A percentile compares a stretch with the other conserved stretches of the same genome.
These are phyloP conservation scores for Globisporangium sylvaticum DNA, from an alignment of 352 stramenopile genomes.

Conservation along the genomic window DNA sequence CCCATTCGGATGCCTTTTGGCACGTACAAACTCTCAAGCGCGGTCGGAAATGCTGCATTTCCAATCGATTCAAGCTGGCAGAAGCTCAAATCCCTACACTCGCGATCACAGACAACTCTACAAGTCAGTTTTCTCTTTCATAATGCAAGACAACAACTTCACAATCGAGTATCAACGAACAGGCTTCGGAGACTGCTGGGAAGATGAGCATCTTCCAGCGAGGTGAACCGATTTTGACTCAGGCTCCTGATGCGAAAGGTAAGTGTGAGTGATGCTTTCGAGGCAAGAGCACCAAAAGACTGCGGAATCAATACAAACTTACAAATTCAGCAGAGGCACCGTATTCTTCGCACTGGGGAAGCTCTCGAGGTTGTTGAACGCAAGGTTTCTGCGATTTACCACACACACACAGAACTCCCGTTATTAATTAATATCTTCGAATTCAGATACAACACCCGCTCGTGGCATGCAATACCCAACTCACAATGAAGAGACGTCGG, in stretches of 20 bases:
- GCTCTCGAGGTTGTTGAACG: conserved; percentile 13
- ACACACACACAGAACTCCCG: background rate
- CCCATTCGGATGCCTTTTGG: background rate
- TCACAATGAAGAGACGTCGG: background rate
- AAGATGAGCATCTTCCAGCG: background rate
- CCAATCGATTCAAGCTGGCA: background rate
- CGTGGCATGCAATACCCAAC: background rate
- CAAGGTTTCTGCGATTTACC: conserved; percentile 7
- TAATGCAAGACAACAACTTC: background rate
- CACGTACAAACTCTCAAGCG: conserved; percentile 1
- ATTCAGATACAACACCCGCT: too few species aligned
- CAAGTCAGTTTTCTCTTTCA: background rate
- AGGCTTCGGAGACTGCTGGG: background rate
- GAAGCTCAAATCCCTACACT: background rate
- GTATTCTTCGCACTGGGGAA: background rate
- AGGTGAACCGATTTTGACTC: conserved; percentile 1
- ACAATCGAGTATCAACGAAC: background rate
- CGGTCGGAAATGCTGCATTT: background rate
- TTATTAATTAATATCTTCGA: background rate
- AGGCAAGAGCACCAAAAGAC: background rate
- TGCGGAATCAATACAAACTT: background rate
- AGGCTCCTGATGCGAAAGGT: background rate
- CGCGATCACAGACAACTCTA: too few species aligned
- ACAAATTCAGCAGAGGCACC: background rate
- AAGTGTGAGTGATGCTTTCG: background rate